These are phyloP conservation scores for Monosporascus ibericus DNA, from an alignment of 2,329 filamentous ascomycete genomes.

Conservation along the genomic window DNA sequence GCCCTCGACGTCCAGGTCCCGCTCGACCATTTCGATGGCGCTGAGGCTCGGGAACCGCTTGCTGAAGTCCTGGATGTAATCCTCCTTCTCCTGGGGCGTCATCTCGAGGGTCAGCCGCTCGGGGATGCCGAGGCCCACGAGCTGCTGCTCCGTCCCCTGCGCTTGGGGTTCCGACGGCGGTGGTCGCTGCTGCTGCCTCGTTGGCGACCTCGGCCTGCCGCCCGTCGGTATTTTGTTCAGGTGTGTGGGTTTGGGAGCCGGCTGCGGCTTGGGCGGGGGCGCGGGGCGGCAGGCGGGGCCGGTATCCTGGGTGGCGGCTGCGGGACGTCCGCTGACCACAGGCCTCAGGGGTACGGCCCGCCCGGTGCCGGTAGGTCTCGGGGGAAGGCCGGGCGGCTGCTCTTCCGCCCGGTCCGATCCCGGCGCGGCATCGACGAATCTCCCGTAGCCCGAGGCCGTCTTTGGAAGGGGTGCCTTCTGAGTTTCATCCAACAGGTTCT, in stretches of 20 bases:
- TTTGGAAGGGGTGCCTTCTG: conserved; percentile 55
- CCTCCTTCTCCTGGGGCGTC: conserved; percentile 53
- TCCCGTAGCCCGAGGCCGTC: conserved; percentile 86
- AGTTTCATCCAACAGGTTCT: conserved; percentile 76
- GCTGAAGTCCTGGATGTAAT: conserved; percentile 66
- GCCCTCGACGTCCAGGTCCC: conserved; percentile 43
- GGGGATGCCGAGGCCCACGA: conserved; percentile 40
- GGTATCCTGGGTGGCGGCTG: conserved; percentile 5
- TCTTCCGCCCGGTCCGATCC: conserved; percentile 32
- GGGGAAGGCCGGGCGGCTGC: conserved; percentile 37
- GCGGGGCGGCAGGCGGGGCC: conserved; percentile 19
- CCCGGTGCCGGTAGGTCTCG: conserved; percentile 41
- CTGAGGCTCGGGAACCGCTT: conserved; percentile 82
- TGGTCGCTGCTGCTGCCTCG: conserved; percentile 29
- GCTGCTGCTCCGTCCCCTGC: conserved; percentile 28
- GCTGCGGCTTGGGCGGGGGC: conserved; percentile 39
- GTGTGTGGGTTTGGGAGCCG: conserved; percentile 57
- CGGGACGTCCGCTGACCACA: conserved; percentile 8
- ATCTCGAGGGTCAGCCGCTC: conserved; percentile 47
- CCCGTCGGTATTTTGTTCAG: conserved; percentile 50
- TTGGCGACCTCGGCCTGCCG: conserved; percentile 39
- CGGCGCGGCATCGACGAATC: conserved; percentile 60
- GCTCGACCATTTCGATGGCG: conserved; percentile 83
- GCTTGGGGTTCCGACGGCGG: conserved; percentile 9
- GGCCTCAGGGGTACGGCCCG: conserved; percentile 4